Evolutionary conservation across 2,329 filamentous ascomycete genomes (phyloP).

Genomic region (Arthroderma uncinatum): DNA sequence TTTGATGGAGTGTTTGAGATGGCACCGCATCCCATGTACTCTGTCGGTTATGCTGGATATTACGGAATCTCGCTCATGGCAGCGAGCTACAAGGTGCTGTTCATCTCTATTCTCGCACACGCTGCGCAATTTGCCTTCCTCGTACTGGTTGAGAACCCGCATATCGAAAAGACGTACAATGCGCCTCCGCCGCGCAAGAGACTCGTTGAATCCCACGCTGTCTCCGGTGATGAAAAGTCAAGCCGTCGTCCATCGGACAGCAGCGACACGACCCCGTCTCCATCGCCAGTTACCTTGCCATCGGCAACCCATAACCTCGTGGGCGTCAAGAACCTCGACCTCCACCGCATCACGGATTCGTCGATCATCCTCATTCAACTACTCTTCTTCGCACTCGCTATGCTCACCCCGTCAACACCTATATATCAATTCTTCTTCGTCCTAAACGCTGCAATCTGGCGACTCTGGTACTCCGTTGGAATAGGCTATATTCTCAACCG

Average conservation of each 20-base stretch:
- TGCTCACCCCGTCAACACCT: slow-evolving; percentile 65
- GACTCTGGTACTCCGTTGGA: slow-evolving; percentile 83
- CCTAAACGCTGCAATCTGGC: slow-evolving; percentile 67
- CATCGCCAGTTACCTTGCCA: slow-evolving; percentile 43
- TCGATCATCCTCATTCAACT: slow-evolving; percentile 64
- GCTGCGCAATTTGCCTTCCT: slow-evolving; percentile 90
- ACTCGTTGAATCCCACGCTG: slow-evolving; percentile 22
- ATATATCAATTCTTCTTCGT: slow-evolving; percentile 70
- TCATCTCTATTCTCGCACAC: slow-evolving; percentile 93
- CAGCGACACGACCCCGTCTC: slow-evolving; percentile 29
- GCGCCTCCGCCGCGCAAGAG: slow-evolving; percentile 62
- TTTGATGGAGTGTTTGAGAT: slow-evolving; percentile 99
- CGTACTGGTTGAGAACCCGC: slow-evolving; percentile 83
- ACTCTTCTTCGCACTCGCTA: slow-evolving; percentile 62
- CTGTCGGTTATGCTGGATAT: slow-evolving; percentile 92
- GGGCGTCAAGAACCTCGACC: slow-evolving; percentile 71
- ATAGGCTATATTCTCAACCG: slow-evolving; percentile 73
- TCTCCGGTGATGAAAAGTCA: slow-evolving; percentile 21
- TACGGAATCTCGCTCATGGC: slow-evolving; percentile 98
- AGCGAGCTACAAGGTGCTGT: slow-evolving; percentile 91
- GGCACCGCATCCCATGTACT: slow-evolving; percentile 98
- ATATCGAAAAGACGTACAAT: slow-evolving; percentile 97
- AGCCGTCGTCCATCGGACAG: slow-evolving; percentile 24
- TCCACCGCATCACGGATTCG: slow-evolving; percentile 77
- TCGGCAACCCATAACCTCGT: slow-evolving; percentile 70